phyloP scores from a whole-genome alignment of 805 yeast species.

The Pichia phayaonensis region DNA sequence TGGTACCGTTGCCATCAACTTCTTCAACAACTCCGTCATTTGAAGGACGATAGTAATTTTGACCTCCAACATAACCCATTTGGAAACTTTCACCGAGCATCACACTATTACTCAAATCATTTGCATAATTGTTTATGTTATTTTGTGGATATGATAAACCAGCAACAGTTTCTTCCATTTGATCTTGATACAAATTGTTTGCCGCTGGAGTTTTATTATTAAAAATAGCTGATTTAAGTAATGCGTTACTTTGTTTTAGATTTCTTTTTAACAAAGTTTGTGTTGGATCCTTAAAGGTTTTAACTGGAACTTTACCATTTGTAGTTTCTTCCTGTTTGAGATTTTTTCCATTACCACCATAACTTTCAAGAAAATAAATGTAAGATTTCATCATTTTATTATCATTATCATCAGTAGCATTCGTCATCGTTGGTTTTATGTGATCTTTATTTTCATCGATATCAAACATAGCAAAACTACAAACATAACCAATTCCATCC shows the following conservation, averaged over 20 bases:
- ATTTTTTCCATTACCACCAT: slow-evolving; percentile 40
- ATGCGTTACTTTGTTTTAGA: slow-evolving; percentile 7
- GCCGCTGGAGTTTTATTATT: slow-evolving; percentile 13
- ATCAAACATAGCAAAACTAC: slow-evolving; percentile 89
- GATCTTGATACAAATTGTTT: slow-evolving; percentile 3
- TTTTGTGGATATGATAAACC: slow-evolving; percentile 19
- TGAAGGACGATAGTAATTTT: neutral
- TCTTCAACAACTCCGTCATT: slow-evolving; percentile 21
- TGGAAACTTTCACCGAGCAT: slow-evolving; percentile 40
- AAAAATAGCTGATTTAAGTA: slow-evolving; percentile 19
- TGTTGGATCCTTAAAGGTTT: neutral
- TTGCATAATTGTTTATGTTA: slow-evolving; percentile 18
- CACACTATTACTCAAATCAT: slow-evolving; percentile 24
- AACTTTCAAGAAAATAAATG: slow-evolving; percentile 79
- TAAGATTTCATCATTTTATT: slow-evolving; percentile 91
- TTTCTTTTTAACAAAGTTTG: neutral
- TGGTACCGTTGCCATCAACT: slow-evolving; percentile 10
- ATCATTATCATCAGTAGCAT: slow-evolving; percentile 46
- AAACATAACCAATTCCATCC: slow-evolving; percentile 92
- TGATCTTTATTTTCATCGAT: slow-evolving; percentile 44
- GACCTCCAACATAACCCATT: slow-evolving; percentile 25
- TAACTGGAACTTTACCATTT: neutral
- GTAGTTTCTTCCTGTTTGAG: neutral
- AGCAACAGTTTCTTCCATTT: slow-evolving; percentile 23
- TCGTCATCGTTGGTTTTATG: slow-evolving; percentile 21